Base-by-base conservation (phyloP, 2,329 filamentous ascomycete genomes). In the Xylariaceae sp. region DNA sequence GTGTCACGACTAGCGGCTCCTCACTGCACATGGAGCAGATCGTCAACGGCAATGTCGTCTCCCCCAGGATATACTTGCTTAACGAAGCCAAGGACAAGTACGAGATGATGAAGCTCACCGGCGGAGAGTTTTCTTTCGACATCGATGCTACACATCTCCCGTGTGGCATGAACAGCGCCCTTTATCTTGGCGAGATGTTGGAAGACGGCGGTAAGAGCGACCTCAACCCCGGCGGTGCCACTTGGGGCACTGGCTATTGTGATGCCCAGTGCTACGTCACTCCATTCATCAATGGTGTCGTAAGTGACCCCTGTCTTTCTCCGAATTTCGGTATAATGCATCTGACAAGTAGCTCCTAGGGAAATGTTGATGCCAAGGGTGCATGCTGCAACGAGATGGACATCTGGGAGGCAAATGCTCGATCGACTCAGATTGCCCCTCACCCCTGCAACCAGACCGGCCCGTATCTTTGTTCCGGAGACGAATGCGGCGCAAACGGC, bases 101-200 rank as follows among this genome's bases (percentile, higher is more conserved):
- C 70, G 74, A 87, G 72, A 78, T 83, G 66, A 79, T 87, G 70
- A 78, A 86, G 63, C 75, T 87, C 58, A 78, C 82, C 41, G 83
- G 83, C 70, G 74, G 80, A 65, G 86, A 89, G 69, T 80, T 88
- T 68, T 79, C 83, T 17, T 87, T 89, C 63, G 85, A 87, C 50
- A 82, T 88, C 26, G 86, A 89, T 67, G 79, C 84, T 34, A 86
- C 84, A 45, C 79, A 81, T 63, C 77, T 88, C 6, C 81, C 82
- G 31, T 87, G 85, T 66, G 85, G 85, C 58, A 75, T 87, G 67
- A 87, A 87, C 72, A 84, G 83, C 55, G 84, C 84, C 24, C 72
- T 87, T n/a, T 87, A 87, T 74, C 81, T 87, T 51, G 78, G 82
- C 37, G 75, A 81, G 71, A 87, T 87, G 84, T 76, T 82, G 34